Evolutionary conservation across 2,329 filamentous ascomycete species (phyloP).

Genomic region (Diplodia scrobiculata): DNA sequence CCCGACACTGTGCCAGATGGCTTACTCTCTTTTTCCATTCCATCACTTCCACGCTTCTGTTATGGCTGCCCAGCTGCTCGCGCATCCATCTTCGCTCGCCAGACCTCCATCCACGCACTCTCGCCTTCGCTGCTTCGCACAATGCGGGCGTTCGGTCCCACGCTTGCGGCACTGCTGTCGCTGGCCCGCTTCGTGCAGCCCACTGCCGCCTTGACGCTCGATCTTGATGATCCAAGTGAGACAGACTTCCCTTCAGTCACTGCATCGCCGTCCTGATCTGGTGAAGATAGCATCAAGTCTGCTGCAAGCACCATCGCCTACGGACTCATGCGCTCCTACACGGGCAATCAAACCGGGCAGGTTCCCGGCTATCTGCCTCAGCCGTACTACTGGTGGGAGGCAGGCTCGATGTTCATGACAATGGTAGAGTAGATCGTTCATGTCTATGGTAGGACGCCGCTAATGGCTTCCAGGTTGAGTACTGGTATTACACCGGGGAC

Average conservation of each 20-base stretch:
- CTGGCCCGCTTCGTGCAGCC: neutral
- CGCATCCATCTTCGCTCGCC: neutral
- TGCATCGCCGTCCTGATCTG: neutral
- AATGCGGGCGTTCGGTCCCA: neutral
- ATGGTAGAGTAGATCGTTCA: slow-evolving; percentile 66
- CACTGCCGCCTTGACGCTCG: slow-evolving; percentile 5
- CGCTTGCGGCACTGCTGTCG: slow-evolving; percentile 9
- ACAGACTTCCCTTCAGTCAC: too few species aligned
- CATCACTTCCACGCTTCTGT: neutral
- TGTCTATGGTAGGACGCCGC: too few species aligned
- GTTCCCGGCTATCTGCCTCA: slow-evolving; percentile 54
- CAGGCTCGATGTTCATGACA: slow-evolving; percentile 62
- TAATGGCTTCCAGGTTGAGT: slow-evolving; percentile 58
- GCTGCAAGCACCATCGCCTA: slow-evolving; percentile 50
- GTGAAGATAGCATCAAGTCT: slow-evolving; percentile 45
- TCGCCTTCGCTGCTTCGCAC: neutral
- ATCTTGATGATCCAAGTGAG: slow-evolving; percentile 20
- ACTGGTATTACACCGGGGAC: slow-evolving; percentile 82
- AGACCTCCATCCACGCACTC: neutral
- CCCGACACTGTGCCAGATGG: neutral
- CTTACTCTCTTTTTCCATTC: neutral
- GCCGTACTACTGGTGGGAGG: slow-evolving; percentile 69
- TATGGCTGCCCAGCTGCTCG: neutral
- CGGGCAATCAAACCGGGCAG: slow-evolving; percentile 53
- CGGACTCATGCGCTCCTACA: slow-evolving; percentile 58